Evolutionary conservation across 805 yeast genomes (phyloP), one percentile per base, ranked within the genome.

Genomic region (Suhomyces prunicola): DNA sequence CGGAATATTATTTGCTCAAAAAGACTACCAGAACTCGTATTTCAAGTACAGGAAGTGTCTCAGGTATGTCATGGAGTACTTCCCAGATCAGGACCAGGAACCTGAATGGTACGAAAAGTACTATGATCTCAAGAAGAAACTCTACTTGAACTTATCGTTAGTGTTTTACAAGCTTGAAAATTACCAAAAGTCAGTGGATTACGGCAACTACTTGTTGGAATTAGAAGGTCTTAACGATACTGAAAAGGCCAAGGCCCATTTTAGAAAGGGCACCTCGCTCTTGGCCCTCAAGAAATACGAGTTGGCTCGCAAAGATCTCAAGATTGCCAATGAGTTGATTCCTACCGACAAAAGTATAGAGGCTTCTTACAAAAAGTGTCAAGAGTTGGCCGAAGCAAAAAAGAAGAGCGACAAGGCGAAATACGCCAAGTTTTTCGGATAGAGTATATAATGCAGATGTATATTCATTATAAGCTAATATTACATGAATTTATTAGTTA

Each of bases 71-170:
- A 84, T 85, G 74, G 93, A 87, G 66, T 81, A 79, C 58, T 75
- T 85, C 13, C 94, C 96, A 0, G 94, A 87, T 60, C 69, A 70
- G 33, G 91, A 85, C 45, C 78, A 78, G 26, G 86, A 85, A 58
- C 79, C 83, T 12, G 81, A 79, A 19, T 73, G 78, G 67, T 76
- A 70, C 57, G 58, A 59, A 4, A 79, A 80, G 57, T 88, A 84
- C 63, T 60, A 71, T 35, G 80, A 75, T 3, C 63, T 81, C 57
- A 81, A 81, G 60, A 79, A 77, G 66, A 78, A 83, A 73, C 58
- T 81, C 6, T 83, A 79, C 57, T 67, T 82, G 56, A 88, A 88
- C 60, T 58, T 88, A n/a, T 77, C 88, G 1, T 67, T 88, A 50
- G 81, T 77, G 0, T 66, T 77, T 39, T 70, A 83, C 41, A 82